Percentiles rank a stretch among this genome's conserved stretches.
Conservation (phyloP, 2,329 filamentous ascomycete species). For the Aspergillus aculeatinus region DNA sequence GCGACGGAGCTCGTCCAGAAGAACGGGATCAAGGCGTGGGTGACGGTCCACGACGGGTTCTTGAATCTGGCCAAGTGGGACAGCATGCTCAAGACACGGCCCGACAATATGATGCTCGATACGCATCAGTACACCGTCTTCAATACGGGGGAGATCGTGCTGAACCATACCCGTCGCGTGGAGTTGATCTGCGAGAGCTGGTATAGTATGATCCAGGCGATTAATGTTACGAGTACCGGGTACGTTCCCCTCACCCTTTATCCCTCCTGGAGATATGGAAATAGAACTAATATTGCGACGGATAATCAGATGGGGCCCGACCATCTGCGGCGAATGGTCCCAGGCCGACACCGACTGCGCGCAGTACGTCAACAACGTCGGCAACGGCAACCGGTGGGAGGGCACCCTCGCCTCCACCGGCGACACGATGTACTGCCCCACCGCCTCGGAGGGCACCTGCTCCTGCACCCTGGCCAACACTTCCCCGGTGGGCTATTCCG, state of each 20-base stretch:
- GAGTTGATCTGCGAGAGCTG: constrained; percentile 84
- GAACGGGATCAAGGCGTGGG: constrained; percentile 70
- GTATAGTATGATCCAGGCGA: constrained; percentile 73
- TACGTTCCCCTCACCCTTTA: constrained; percentile 23
- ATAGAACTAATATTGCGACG: not conserved
- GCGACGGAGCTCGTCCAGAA: constrained; percentile 70
- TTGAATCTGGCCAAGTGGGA: constrained; percentile 90
- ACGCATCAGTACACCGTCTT: constrained; percentile 99
- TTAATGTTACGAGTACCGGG: constrained; percentile 71
- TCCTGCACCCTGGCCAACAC: constrained; percentile 75
- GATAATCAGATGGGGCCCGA: constrained; percentile 72
- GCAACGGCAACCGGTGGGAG: constrained; percentile 85
- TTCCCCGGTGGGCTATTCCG: constrained; percentile 65
- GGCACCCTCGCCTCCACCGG: constrained; percentile 73
- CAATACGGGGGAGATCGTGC: constrained; percentile 81
- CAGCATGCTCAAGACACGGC: constrained; percentile 69
- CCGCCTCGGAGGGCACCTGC: constrained; percentile 60
- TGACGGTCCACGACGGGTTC: constrained; percentile 95
- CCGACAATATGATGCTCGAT: constrained; percentile 75
- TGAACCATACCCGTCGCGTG: constrained; percentile 79
- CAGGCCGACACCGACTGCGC: constrained; percentile 97
- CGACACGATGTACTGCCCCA: constrained; percentile 72
- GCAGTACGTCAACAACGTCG: constrained; percentile 81
- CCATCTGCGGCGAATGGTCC: constrained; percentile 93
- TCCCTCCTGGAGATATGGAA: no score